Evolutionary conservation across 192 early-diverging fungal species (phyloP).

Genomic region (Umbelopsis sp.): DNA sequence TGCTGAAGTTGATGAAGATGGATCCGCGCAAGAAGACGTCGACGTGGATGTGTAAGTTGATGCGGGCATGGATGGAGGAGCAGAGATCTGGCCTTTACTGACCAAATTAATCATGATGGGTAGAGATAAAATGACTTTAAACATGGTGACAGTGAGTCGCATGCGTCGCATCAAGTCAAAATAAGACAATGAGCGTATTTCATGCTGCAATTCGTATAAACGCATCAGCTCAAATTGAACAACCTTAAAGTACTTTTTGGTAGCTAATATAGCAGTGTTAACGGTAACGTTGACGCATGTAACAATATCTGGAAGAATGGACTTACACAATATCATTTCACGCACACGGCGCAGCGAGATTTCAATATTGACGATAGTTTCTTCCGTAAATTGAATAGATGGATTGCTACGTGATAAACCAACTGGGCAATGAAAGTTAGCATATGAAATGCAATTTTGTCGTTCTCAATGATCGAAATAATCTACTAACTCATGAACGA

Average conservation of each 20-base stretch:
- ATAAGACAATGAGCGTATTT: slow-evolving; percentile 55
- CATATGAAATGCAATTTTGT: background rate
- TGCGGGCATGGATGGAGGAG: background rate
- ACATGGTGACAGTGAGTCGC: slow-evolving; percentile 54
- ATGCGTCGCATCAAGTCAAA: slow-evolving; percentile 59
- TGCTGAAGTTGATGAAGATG: background rate
- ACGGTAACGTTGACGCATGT: background rate
- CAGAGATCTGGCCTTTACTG: slow-evolving; percentile 3
- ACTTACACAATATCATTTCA: slow-evolving; percentile 42
- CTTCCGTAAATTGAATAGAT: slow-evolving; percentile 45
- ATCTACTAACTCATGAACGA: slow-evolving; percentile 5
- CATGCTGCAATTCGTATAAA: slow-evolving; percentile 58
- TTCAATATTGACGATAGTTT: slow-evolving; percentile 45
- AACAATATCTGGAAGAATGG: background rate
- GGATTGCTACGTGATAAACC: slow-evolving; percentile 24
- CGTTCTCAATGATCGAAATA: background rate
- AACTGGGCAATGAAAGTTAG: background rate
- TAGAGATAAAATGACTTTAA: slow-evolving; percentile 52
- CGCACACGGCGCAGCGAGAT: slow-evolving; percentile 42
- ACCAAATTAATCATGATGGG: slow-evolving; percentile 56
- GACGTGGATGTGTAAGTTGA: background rate
- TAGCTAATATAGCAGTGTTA: slow-evolving; percentile 37
- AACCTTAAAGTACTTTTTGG: slow-evolving; percentile 60
- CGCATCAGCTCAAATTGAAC: slow-evolving; percentile 60
- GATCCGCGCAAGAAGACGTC: background rate